phyloP scores from a whole-genome alignment of 805 yeast species.

The Kazachstania africana region DNA sequence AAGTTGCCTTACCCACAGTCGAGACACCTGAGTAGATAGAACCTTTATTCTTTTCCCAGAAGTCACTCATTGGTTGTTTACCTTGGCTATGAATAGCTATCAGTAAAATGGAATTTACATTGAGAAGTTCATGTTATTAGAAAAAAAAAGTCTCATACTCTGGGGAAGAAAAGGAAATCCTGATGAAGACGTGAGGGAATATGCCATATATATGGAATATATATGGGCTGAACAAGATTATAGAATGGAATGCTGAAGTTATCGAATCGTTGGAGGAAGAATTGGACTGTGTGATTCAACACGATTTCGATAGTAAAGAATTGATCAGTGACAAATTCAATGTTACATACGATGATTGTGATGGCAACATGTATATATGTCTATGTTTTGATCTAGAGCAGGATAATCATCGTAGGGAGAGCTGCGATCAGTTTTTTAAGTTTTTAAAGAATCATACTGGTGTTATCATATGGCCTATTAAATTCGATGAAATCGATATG shows the following conservation, averaged over 20 bases:
- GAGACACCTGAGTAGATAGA: slow-evolving; percentile 27
- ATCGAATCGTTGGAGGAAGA: slow-evolving; percentile 5
- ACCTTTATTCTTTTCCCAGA: slow-evolving; percentile 34
- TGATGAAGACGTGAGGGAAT: too few relatives aligned
- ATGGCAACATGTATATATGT: too few relatives aligned
- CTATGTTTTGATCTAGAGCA: too few relatives aligned
- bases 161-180: too few relatives aligned
- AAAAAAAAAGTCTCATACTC: too few relatives aligned
- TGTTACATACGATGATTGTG: not conserved
- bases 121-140: too few relatives aligned
- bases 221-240: slow-evolving; percentile 5
- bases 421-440: too few relatives aligned
- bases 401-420: too few relatives aligned
- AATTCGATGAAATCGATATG: slow-evolving; percentile 16
- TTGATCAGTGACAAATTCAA: too few relatives aligned
- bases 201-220: slow-evolving; percentile 11
- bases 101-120: too few relatives aligned
- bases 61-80: slow-evolving; percentile 19
- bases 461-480: slow-evolving; percentile 14
- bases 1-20: slow-evolving; percentile 28
- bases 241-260: slow-evolving; percentile 1
- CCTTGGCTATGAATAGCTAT: too few relatives aligned
- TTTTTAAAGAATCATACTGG: slow-evolving; percentile 23
- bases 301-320: too few relatives aligned
- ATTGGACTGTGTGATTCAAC: slow-evolving; percentile 1